phyloP scores from a whole-genome alignment of 768 basidiomycete genomes.

The Hebeloma cylindrosporum region DNA sequence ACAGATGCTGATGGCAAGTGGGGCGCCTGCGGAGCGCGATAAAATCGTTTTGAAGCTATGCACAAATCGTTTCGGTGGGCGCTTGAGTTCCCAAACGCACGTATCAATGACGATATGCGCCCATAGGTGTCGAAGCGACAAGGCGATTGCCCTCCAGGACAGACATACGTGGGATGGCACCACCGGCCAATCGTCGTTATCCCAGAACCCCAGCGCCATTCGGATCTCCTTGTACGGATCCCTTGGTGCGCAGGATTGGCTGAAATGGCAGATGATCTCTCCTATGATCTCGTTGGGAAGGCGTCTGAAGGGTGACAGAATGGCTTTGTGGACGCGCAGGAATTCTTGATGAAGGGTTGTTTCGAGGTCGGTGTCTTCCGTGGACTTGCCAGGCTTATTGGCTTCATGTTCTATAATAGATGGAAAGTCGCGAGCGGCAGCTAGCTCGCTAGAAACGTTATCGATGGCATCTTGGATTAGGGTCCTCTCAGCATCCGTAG shows the following conservation, averaged over 20 bases:
- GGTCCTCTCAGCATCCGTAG: conserved; percentile 9
- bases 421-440: too few relatives aligned
- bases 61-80: conserved; percentile 10
- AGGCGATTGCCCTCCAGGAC: conserved; percentile 7
- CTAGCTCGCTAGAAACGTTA: conserved; percentile 11
- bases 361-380: neutral
- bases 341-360: neutral
- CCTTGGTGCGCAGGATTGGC: conserved; percentile 8
- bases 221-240: too few relatives aligned
- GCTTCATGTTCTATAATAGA: neutral
- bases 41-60: conserved; percentile 5
- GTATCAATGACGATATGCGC: conserved; percentile 11
- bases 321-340: conserved; percentile 7
- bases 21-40: conserved; percentile 9
- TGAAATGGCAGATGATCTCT: conserved; percentile 8
- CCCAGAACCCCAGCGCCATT: too few relatives aligned
- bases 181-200: too few relatives aligned
- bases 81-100: conserved; percentile 4
- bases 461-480: conserved; percentile 9
- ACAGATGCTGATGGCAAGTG: conserved; percentile 10
- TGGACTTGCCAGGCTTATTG: neutral
- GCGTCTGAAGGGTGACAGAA: conserved; percentile 8
- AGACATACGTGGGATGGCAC: conserved; percentile 12
- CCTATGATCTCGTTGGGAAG: conserved; percentile 10
- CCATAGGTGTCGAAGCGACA: conserved; percentile 16